Base-by-base conservation (phyloP, 768 basidiomycete genomes). In the Phylloporus arenicola region DNA sequence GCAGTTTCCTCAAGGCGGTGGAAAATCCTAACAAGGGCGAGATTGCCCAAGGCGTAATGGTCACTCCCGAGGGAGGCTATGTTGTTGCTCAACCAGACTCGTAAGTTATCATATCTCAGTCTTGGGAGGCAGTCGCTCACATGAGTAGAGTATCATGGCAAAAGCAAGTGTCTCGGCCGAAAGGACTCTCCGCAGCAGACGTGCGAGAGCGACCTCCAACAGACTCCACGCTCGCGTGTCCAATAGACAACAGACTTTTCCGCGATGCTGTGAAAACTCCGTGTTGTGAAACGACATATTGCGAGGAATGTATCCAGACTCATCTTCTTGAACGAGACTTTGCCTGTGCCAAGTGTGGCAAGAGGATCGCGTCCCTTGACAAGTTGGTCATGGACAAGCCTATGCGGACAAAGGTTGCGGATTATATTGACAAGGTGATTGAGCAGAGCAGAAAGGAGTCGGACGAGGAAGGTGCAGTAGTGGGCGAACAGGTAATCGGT, bases 61-160 rank as follows among this genome's bases (percentile, higher is more conserved):
- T 99, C 52, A 98, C 95, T 3, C 93, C 95, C 0, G 96, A 99
- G 65, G 96, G 96, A 53, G 92, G 92, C 33, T 98, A 95, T 69
- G 96, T 99, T 17, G 88, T 95, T 35, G 95, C 95, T 1, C 88
- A 97, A 63, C 94, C 96, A 0, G 96, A 99, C 70, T 80, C 83
- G 95, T 97, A 70, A 63, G 92, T 80, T 39, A 40, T 42, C 8
- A 14, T 33, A 29, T 40, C 6, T 35, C 17, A 19, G 33, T 24
- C 12, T 30, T 27, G n/a, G 14, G 6, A 13, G 9, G 20, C 17
- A 4, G n/a, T 33, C 27, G 6, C 52, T 52, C 27, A 51, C 49
- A 45, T 31, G 43, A 40, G 55, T 47, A 97, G 95, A 38, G 92
- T 78, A 48, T 88, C 93, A 16, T 99, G 95, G 95, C 87, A 97